phyloP scores from a whole-genome alignment of 345 rosid genomes.

The Eucalyptus shirleyi region DNA sequence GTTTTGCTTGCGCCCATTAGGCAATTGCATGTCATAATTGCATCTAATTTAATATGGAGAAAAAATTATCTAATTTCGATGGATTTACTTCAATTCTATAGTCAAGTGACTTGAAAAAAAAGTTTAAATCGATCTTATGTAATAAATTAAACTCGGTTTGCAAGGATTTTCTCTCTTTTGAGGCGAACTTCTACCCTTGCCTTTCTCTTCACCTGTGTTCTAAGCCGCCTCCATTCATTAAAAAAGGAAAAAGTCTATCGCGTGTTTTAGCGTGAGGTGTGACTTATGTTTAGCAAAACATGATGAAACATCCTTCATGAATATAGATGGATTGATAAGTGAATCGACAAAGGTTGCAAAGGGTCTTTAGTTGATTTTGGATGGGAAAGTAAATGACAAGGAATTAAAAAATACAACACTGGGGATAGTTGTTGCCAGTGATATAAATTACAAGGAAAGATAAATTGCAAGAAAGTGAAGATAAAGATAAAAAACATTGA shows the following conservation, averaged over 20 bases:
- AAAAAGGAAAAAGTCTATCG: not conserved
- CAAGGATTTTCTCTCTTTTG: not conserved
- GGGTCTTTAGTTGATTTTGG: not conserved
- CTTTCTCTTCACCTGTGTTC: not conserved
- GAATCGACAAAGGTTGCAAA: not conserved
- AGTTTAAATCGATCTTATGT: not conserved
- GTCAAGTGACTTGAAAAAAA: not conserved
- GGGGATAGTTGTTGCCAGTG: not conserved
- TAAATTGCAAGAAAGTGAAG: not conserved
- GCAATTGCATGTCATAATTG: not conserved
- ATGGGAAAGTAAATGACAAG: not conserved
- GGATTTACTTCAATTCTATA: not conserved
- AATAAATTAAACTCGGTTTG: not conserved
- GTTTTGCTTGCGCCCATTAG: not conserved
- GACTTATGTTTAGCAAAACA: not conserved
- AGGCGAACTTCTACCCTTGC: not conserved
- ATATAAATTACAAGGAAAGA: not conserved
- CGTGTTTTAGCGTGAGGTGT: not conserved
- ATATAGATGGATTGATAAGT: not conserved
- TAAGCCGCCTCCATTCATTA: not conserved
- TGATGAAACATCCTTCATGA: not conserved
- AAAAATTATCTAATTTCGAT: not conserved
- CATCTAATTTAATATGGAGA: not conserved
- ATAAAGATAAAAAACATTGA: not conserved
- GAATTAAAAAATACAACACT: not conserved